Evolutionary conservation across 1,284 basidiomycete genomes (phyloP), one percentile per base, ranked within the genome.

Genomic region (Albatrellus sp.): DNA sequence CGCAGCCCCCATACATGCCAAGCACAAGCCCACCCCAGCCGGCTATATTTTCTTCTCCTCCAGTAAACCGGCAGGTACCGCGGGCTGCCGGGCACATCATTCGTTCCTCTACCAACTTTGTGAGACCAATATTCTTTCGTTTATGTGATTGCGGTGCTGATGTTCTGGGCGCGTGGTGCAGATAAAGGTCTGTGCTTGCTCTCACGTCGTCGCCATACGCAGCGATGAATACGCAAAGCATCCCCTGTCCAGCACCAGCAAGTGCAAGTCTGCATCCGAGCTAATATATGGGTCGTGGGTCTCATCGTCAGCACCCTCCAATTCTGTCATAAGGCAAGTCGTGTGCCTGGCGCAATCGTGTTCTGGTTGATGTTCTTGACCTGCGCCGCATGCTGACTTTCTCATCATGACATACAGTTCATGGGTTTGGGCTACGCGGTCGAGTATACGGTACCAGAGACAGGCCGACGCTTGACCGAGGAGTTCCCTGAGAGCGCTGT

Each of bases 211-310:
- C 7, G 14, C n/a, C n/a, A n/a, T 16, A 16, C 7, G 24, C 37
- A 20, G 10, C 2, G 24, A 24, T 24, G 24, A 24, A 24, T 24
- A 24, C 7, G 24, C 7, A 24, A 4, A 24, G 24, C 20, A 33
- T 10, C 44, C n/a, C 24, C 37, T 8, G 11, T 41, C 29, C 50
- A 71, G 68, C 60, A 64, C 37, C 61, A 72, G 46, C 50, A 50
- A 5, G 68, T 73, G 17, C 54, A 60, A 33, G 64, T 71, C 8
- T 61, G 61, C 31, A 50, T 71, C 30, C 51, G 54, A 19, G 57
- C 61, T 3, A 55, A 66, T 41, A 57, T 63, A 2, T 64, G 60
- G 60, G 55, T 60, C 9, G 46, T 54, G 2, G 62, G 59, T 1
- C 24, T 60, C 36, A 48, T 63, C 28, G 46, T 54, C 19, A 40